Percentiles rank a stretch among this genome's conserved stretches.
Evolutionary conservation across 352 stramenopile genomes (phyloP).

Genomic region (Globisporangium mamillatum): DNA sequence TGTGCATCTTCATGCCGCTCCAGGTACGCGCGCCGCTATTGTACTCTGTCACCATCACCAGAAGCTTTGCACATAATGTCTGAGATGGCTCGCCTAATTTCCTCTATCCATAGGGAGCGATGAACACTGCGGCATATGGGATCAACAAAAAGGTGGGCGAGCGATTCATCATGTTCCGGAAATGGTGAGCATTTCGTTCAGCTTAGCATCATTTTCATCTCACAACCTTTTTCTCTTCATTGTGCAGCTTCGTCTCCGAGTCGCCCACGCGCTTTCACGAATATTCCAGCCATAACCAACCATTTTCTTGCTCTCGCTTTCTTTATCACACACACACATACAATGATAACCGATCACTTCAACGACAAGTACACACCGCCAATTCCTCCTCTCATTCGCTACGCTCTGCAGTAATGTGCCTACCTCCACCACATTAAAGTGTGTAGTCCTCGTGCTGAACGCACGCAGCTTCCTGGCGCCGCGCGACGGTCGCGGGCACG

Average conservation of each 20-base stretch:
- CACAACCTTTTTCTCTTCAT: not conserved
- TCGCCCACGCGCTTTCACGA: slow-evolving; percentile 7
- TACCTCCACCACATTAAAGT: slow-evolving; percentile 7
- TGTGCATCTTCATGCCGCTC: slow-evolving; percentile 65
- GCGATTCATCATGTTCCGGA: too few relatives aligned
- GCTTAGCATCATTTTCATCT: not conserved
- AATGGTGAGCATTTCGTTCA: not conserved
- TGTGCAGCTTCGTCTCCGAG: slow-evolving; percentile 12
- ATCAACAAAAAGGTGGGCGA: slow-evolving; percentile 54
- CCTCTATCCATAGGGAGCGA: slow-evolving; percentile 34
- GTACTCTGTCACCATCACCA: not conserved
- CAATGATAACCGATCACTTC: not conserved
- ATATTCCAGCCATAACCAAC: not conserved
- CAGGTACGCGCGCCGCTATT: slow-evolving; percentile 36
- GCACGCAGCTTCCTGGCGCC: slow-evolving; percentile 32
- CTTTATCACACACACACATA: not conserved
- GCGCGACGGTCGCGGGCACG: slow-evolving; percentile 38
- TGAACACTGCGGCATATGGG: slow-evolving; percentile 61
- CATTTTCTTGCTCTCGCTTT: not conserved
- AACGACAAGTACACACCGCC: not conserved
- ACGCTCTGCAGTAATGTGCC: not conserved
- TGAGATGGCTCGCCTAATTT: not conserved
- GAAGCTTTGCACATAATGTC: not conserved
- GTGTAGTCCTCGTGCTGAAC: slow-evolving; percentile 27
- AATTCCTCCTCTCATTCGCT: not conserved